Conservation (phyloP, 2,329 filamentous ascomycete genomes). For the Sporothrix euskadiensis region DNA sequence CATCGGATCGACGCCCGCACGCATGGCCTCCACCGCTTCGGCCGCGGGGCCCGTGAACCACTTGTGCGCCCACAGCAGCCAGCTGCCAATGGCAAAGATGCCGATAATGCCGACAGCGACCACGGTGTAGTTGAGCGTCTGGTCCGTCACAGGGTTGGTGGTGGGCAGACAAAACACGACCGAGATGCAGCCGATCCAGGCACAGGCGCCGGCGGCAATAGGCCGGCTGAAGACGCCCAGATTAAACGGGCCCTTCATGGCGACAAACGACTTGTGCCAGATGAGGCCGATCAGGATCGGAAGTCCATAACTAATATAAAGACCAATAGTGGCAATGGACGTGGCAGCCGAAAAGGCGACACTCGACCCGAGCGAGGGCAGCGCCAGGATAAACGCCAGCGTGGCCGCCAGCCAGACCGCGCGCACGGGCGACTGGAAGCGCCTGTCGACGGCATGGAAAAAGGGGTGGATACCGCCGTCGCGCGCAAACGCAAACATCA, state of each 20-base stretch:
- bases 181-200: conserved; percentile 57
- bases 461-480: conserved; percentile 57
- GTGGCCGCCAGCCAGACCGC: conserved; percentile 57
- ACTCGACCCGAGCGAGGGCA: conserved; percentile 55
- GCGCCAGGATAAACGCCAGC: conserved; percentile 55
- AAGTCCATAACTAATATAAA: conserved; percentile 60
- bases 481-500: conserved; percentile 61
- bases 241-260: conserved; percentile 58
- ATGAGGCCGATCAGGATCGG: conserved; percentile 58
- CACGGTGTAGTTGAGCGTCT: conserved; percentile 61
- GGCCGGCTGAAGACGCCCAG: conserved; percentile 49
- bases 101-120: conserved; percentile 60
- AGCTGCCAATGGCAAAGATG: conserved; percentile 48
- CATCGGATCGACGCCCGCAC: conserved; percentile 49
- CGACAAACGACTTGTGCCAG: conserved; percentile 51
- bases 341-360: conserved; percentile 61
- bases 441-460: conserved; percentile 55
- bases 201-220: conserved; percentile 49
- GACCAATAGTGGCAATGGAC: conserved; percentile 59
- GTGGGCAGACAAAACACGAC: conserved; percentile 60
- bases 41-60: conserved; percentile 60
- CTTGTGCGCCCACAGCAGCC: conserved; percentile 53
- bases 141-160: conserved; percentile 54
- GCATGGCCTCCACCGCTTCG: conserved; percentile 53
- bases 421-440: conserved; percentile 53